phyloP scores from a whole-genome alignment of 306 rosid species.

The Cicer chorassanicum region DNA sequence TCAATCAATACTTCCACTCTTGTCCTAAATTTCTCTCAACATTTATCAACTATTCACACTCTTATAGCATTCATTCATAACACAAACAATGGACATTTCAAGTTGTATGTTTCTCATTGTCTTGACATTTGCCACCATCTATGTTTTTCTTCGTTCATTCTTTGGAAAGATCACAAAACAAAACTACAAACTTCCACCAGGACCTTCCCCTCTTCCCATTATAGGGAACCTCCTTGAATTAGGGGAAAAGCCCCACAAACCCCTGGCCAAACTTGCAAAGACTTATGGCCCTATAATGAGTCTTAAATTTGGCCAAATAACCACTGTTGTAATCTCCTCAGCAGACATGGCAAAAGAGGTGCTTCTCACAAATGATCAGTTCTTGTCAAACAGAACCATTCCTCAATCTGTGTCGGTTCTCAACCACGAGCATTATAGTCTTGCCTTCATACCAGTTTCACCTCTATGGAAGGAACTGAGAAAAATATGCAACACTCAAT shows the following conservation, averaged over 20 bases:
- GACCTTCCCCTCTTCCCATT: conserved; percentile 37
- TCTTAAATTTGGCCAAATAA: conserved; percentile 39
- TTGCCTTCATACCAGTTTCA: conserved; percentile 39
- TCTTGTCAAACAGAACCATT: conserved; percentile 38
- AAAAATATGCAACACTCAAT: conserved; percentile 37
- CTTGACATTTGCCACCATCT: conserved; percentile 1
- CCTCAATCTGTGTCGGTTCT: conserved; percentile 36
- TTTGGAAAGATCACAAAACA: conserved; percentile 14
- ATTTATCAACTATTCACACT: neutral
- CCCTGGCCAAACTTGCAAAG: conserved; percentile 32
- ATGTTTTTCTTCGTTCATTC: conserved; percentile 9
- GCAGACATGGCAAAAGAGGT: conserved; percentile 43
- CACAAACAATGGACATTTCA: conserved; percentile 4
- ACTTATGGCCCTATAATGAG: conserved; percentile 40
- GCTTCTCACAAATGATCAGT: conserved; percentile 38
- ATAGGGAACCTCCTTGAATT: conserved; percentile 41
- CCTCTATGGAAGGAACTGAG: conserved; percentile 42
- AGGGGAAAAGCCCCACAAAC: conserved; percentile 36
- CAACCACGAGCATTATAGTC: conserved; percentile 35
- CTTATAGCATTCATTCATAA: neutral
- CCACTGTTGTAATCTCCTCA: conserved; percentile 30
- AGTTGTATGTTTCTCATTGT: conserved; percentile 8
- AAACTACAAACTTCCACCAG: conserved; percentile 40
- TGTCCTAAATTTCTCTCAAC: neutral
- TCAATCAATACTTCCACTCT: neutral